Evolutionary conservation across 139 green algal species (phyloP), one percentile per base, ranked within the genome.

Genomic region (Chlorella vulgaris): DNA sequence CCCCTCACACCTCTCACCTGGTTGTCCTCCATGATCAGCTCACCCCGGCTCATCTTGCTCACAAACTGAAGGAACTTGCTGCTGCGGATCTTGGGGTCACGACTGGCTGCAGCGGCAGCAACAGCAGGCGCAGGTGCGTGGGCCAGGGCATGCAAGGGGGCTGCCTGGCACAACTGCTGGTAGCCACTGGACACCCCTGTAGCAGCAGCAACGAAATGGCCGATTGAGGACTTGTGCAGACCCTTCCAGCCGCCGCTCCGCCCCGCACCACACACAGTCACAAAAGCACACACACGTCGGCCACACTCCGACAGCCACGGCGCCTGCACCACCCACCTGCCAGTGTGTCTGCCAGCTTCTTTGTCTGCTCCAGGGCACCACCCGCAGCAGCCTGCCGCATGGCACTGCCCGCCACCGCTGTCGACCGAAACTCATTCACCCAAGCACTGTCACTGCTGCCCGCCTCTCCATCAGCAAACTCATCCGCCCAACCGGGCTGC

Each of bases 1-100:
- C n/a, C n/a, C n/a, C n/a, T n/a, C n/a, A n/a, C 47, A 58, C 47
- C 10, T 15, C 67, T 39, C 22, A 96, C 92, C 88, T 93, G 83
- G 65, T 97, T 95, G 60, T 91, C 93, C 43, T 96, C 91, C 47
- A 97, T 65, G 29, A 94, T 88, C 5, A 97, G 81, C 89, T 97
- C 94, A 0, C 94, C 94, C 6, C 88, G 88, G 74, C 91, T 96
- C 93, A 99, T 98, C 85, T 98, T 98, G 79, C 85, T 93, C 47
- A 99, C 84, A 67, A 99, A 99, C 84, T 98, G 89, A 81, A 98
- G 83, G 80, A 99, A 99, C 79, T 96, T 89, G 61, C 88, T 96
- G 77, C 94, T 94, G 35, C 87, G 84, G 82, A 98, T 94, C 88
- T 97, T 97, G 60, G 91, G 91, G 84, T 98, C 87, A 1, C 28